These are phyloP conservation scores for Candida ascalaphidarum DNA, from an alignment of 805 yeast genomes.

Conservation along the genomic window DNA sequence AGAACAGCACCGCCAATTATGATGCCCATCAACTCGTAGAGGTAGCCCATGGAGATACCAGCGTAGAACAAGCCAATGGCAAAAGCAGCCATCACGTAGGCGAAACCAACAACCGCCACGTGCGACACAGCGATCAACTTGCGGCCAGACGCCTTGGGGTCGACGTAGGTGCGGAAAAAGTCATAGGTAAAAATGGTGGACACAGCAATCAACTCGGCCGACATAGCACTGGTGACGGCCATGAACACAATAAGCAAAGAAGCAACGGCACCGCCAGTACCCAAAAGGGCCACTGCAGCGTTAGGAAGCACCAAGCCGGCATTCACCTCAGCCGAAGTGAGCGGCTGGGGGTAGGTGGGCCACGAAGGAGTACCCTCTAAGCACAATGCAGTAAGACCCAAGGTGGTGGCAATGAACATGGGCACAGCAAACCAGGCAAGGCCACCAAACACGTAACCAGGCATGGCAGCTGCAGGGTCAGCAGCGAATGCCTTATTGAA, in stretches of 20 bases:
- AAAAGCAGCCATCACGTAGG: slow-evolving; percentile 69
- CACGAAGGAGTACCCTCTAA: slow-evolving; percentile 61
- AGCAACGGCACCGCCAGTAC: slow-evolving; percentile 84
- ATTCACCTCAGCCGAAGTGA: slow-evolving; percentile 60
- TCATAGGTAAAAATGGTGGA: slow-evolving; percentile 83
- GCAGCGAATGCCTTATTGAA: slow-evolving; percentile 88
- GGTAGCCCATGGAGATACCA: slow-evolving; percentile 77
- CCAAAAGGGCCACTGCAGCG: slow-evolving; percentile 78
- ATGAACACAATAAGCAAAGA: slow-evolving; percentile 72
- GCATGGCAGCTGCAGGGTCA: slow-evolving; percentile 73
- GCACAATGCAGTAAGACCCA: slow-evolving; percentile 80
- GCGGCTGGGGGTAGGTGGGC: slow-evolving; percentile 69
- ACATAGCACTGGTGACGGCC: slow-evolving; percentile 91
- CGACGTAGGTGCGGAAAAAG: slow-evolving; percentile 70
- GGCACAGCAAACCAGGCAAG: slow-evolving; percentile 91
- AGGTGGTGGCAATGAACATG: slow-evolving; percentile 68
- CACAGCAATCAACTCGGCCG: slow-evolving; percentile 85
- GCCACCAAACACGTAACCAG: slow-evolving; percentile 86
- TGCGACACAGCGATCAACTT: slow-evolving; percentile 65
- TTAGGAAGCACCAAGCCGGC: slow-evolving; percentile 77
- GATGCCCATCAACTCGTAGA: slow-evolving; percentile 84
- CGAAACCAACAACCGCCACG: slow-evolving; percentile 47
- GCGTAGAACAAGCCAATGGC: slow-evolving; percentile 78
- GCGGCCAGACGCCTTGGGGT: slow-evolving; percentile 73
- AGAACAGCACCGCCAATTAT: slow-evolving; percentile 81